These are phyloP conservation scores for Casuarina cunninghamiana DNA, from an alignment of 306 rosid genomes.

Conservation along the genomic window DNA sequence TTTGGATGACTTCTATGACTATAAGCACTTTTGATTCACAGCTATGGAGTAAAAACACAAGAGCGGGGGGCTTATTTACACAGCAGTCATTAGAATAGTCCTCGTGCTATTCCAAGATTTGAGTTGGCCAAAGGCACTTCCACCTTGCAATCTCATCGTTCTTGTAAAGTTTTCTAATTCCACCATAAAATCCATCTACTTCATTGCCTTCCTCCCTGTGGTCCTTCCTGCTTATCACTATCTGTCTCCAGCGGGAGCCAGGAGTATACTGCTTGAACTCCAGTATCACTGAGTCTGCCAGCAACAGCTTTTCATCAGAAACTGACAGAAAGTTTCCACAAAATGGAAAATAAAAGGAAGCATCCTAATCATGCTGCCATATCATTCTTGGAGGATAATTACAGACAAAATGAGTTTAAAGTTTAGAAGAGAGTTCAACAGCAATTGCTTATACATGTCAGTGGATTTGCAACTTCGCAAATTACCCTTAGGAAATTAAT, in stretches of 20 bases:
- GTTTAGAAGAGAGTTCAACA: not conserved
- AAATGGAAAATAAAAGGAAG: not conserved
- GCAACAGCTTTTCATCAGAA: slow-evolving; percentile 28
- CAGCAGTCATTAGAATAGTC: not conserved
- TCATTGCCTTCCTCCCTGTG: slow-evolving; percentile 84
- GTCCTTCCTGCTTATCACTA: slow-evolving; percentile 57
- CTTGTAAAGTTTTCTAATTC: slow-evolving; percentile 67
- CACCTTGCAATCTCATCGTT: slow-evolving; percentile 71
- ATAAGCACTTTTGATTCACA: slow-evolving; percentile 12
- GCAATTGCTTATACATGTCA: not conserved
- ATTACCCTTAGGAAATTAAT: not conserved
- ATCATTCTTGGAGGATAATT: not conserved
- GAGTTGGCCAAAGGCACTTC: slow-evolving; percentile 69
- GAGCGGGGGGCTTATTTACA: slow-evolving; percentile 28
- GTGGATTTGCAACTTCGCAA: not conserved
- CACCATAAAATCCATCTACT: slow-evolving; percentile 84
- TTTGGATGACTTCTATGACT: slow-evolving; percentile 13
- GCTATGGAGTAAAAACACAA: not conserved
- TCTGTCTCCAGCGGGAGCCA: slow-evolving; percentile 78
- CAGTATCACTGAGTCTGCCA: slow-evolving; percentile 64
- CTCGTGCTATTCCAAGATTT: slow-evolving; percentile 40
- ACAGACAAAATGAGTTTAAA: not conserved
- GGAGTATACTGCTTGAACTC: slow-evolving; percentile 81
- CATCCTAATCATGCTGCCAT: not conserved
- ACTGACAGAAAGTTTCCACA: not conserved